These are phyloP conservation scores for Globisporangium solare DNA, from an alignment of 352 stramenopile genomes.

Conservation along the genomic window DNA sequence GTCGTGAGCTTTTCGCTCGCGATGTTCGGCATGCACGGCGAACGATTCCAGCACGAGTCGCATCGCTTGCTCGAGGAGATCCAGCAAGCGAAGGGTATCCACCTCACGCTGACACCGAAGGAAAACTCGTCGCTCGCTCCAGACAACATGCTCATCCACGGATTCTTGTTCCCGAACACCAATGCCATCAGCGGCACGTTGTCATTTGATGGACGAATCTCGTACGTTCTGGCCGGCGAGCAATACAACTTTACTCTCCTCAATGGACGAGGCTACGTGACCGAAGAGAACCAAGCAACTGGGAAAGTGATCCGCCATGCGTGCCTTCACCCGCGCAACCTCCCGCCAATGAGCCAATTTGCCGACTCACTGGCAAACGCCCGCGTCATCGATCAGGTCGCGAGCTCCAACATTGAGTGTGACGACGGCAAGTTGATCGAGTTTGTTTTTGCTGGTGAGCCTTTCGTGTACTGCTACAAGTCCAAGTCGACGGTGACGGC, in stretches of 20 bases:
- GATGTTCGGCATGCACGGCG: conserved; percentile 7
- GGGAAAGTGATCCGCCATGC: conserved; percentile 14
- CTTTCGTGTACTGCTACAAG: conserved; percentile 22
- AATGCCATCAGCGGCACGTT: conserved; percentile 1
- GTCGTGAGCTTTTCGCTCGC: background rate
- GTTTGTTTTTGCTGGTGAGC: conserved; percentile 24
- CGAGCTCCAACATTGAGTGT: conserved; percentile 14
- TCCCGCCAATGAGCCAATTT: conserved; percentile 19
- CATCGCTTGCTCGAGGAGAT: conserved; percentile 7
- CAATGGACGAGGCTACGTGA: conserved; percentile 20
- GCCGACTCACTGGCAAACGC: conserved; percentile 19
- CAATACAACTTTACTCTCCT: conserved; percentile 33
- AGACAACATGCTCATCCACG: conserved; percentile 1
- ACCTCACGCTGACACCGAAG: conserved; percentile 14
- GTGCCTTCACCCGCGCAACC: conserved; percentile 19
- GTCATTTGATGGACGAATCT: conserved; percentile 24
- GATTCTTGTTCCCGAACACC: conserved; percentile 12
- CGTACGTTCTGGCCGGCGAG: conserved; percentile 16
- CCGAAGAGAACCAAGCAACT: conserved; percentile 11
- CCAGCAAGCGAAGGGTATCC: conserved; percentile 4
- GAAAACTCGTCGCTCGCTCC: conserved; percentile 2
- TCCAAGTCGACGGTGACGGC: no score
- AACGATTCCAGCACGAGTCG: conserved; percentile 12
- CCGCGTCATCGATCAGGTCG: conserved; percentile 24
- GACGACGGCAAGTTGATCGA: conserved; percentile 20